Evolutionary conservation across 257 asterid genomes (phyloP), one percentile per base, ranked within the genome.

Genomic region (Solanum chiquidenum): DNA sequence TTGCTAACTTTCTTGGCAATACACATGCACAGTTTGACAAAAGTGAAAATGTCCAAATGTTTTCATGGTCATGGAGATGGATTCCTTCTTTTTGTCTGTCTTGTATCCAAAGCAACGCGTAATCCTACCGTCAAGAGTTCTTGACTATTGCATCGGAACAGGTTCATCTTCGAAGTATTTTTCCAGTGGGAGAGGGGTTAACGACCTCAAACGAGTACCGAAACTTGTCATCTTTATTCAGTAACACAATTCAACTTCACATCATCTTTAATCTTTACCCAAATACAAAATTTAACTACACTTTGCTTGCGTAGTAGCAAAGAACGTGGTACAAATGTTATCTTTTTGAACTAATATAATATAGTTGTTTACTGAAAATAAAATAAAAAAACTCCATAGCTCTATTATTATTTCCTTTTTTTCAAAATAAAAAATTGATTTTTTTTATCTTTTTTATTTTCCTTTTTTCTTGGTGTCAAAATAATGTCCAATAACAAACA

Each of bases 21-120:
- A 80, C 27, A 80, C 23, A 29, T 82, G 44, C 85, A 82, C 44
- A 82, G 69, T 49, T 46, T 82, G 69, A 49, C n/a, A 18, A 55
- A 20, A 29, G 69, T 82, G 29, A 9, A 5, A 80, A 80, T 27
- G 2, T 27, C 40, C 38, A 79, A 77, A 79, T 49, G 29, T 49
- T 33, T 25, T 16, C 38, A 79, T 77, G 84, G 76, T 37, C 55
- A 13, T 55, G 73, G 49, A 21, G 77, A 83, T 29, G 72, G 44
- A 46, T 29, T 49, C 34, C 72, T 7, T 31, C 68, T 4, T 49
- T 49, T 42, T 18, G 31, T n/a, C 62, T 37, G 55, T 37, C 58
- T 23, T 38, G 58, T 23, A 75, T 37, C 83, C 38, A 38, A 40
- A 75, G 27, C 20, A 2, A 64, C 11, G 2, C 23, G 23, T 68